Base-by-base conservation (phyloP, 2,329 filamentous ascomycete genomes). In the Thyridium curvatum region DNA sequence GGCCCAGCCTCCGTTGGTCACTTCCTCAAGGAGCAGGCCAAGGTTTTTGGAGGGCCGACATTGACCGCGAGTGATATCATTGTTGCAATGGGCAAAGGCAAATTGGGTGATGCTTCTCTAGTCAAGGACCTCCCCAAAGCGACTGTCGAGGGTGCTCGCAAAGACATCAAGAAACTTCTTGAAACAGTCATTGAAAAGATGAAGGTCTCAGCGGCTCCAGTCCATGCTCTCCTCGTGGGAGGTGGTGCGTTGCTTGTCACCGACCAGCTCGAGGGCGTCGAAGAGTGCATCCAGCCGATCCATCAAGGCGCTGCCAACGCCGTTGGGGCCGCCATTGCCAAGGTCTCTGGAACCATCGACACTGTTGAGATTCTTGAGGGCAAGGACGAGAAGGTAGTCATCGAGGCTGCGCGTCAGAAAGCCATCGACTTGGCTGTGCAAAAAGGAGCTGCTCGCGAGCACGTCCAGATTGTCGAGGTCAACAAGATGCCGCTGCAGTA, bases 301-400 rank as follows among this genome's bases (percentile, higher is more conserved):
- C 71, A 69, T 36, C 63, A 73, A 18, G 72, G 72, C 40, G 73
- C 72, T 1, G 76, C 76, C 4, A 81, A 80, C 51, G 76, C 77
- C 0, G 71, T 81, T 3, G 77, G 77, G 5, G 76, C 77, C 1
- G 77, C 77, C 0, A 76, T 77, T 26, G 72, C 71, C 3, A 72
- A 72, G 38, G 68, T 77, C 21, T 26, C 21, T 6, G 21, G 21
- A 10, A 26, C 21, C 21, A 26, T 26, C 21, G 21, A 26, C 21
- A 26, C 21, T 6, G 21, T 26, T 6, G 21, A 26, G 21, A 26
- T 26, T 10, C 21, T 26, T 10, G 21, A 26, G 21, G 21, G 21
- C 21, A 26, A 26, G 21, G 21, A 26, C 10, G 21, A 26, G 21
- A 26, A 26, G 21, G 21, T 26, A 6, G 21, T 26, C 21, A 26